A percentile compares a stretch with the other conserved stretches of the same genome.
Evolutionary conservation across 768 basidiomycete genomes (phyloP).

Genomic region (Tricholoma bakamatsutake): DNA sequence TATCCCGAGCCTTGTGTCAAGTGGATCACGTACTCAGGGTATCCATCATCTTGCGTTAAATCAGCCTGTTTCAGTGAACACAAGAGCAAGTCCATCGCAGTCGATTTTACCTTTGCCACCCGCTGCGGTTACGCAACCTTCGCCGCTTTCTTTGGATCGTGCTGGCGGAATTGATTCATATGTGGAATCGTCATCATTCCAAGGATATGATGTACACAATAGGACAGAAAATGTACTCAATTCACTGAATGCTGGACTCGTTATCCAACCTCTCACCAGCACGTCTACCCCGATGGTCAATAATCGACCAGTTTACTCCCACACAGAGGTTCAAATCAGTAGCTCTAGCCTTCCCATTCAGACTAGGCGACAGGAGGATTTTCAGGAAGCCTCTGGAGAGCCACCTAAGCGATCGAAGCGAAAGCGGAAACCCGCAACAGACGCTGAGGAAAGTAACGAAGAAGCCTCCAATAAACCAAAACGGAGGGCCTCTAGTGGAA

Average conservation of each 20-base stretch:
- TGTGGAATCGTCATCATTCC: background rate
- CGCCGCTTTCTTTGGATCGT: background rate
- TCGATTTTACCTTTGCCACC: background rate
- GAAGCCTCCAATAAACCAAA: slow-evolving; percentile 13
- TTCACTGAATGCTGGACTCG: background rate
- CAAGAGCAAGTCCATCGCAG: background rate
- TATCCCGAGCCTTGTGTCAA: background rate
- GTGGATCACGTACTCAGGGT: background rate
- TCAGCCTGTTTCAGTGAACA: background rate
- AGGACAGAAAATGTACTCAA: slow-evolving; percentile 8
- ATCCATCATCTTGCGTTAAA: background rate
- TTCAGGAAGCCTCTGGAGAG: background rate
- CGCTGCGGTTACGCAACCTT: background rate
- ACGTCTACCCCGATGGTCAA: slow-evolving; percentile 1
- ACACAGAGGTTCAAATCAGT: background rate
- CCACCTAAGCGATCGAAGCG: slow-evolving; percentile 8
- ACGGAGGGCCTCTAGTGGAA: slow-evolving; percentile 20
- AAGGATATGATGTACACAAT: background rate
- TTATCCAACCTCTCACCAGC: background rate
- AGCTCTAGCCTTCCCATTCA: background rate
- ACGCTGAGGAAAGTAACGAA: slow-evolving; percentile 13
- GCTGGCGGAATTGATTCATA: too few species aligned
- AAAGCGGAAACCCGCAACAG: slow-evolving; percentile 14
- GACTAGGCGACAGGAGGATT: slow-evolving; percentile 2
- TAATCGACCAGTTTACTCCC: background rate